A percentile compares a stretch with the other conserved stretches of the same genome.
Evolutionary conservation across 345 rosid species (phyloP).

Genomic region (Populus nigra): DNA sequence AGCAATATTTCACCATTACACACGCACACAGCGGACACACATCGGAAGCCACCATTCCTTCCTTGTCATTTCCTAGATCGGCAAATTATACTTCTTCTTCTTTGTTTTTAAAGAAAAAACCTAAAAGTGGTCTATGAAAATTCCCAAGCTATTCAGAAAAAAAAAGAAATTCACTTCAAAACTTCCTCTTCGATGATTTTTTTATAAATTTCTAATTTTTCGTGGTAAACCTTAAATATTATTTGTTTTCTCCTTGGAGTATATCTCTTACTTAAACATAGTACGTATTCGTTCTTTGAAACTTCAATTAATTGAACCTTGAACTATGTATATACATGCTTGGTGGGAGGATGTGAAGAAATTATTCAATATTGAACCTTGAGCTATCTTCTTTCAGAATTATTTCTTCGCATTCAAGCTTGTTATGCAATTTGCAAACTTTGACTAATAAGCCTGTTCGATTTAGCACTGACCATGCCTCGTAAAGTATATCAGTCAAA

Average conservation of each 20-base stretch:
- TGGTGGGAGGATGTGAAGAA: too few relatives aligned
- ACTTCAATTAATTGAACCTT: not conserved
- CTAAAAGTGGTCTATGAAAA: not conserved
- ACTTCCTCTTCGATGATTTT: not conserved
- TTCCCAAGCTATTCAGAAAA: not conserved
- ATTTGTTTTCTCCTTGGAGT: not conserved
- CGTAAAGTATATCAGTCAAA: not conserved
- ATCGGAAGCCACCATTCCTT: not conserved
- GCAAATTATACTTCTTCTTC: too few relatives aligned
- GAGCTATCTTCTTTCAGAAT: not conserved
- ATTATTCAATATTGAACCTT: not conserved
- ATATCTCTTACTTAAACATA: not conserved
- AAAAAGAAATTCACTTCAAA: not conserved
- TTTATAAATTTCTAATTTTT: not conserved
- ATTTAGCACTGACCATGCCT: not conserved
- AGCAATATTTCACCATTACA: not conserved
- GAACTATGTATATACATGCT: not conserved
- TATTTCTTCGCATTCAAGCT: not conserved
- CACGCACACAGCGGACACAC: too few relatives aligned
- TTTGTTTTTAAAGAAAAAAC: too few relatives aligned
- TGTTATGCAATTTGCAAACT: not conserved
- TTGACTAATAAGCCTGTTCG: not conserved
- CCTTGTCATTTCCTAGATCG: not conserved
- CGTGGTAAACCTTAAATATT: not conserved
- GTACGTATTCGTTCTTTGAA: not conserved